Conservation (phyloP, 345 rosid genomes). For the Triadica sebifera region DNA sequence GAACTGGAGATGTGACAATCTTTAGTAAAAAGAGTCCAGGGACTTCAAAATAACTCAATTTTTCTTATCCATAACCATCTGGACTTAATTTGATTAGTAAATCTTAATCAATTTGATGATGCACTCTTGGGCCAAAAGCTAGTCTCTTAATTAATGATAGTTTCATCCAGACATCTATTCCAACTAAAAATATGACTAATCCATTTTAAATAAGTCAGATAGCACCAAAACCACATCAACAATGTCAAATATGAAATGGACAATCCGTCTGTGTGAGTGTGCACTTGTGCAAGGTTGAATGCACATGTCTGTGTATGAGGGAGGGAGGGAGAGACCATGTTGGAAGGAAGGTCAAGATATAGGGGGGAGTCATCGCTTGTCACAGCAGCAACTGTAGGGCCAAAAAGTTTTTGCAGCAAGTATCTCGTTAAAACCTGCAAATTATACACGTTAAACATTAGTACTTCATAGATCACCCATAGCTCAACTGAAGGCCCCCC, state of each 20-base stretch:
- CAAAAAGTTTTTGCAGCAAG: slow-evolving; percentile 66
- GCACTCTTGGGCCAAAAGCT: neutral
- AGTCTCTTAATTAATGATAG: neutral
- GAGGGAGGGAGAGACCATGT: slow-evolving; percentile 49
- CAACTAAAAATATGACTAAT: neutral
- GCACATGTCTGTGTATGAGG: neutral
- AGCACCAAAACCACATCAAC: no score
- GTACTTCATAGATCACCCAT: neutral
- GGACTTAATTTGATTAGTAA: neutral
- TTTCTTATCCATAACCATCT: neutral
- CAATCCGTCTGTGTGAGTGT: neutral
- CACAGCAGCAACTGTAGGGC: slow-evolving; percentile 61
- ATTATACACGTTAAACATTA: neutral
- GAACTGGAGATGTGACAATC: neutral
- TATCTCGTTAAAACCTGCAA: slow-evolving; percentile 79
- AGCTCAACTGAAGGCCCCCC: neutral
- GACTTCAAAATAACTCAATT: neutral
- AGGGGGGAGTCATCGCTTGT: slow-evolving; percentile 54
- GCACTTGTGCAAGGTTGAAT: neutral
- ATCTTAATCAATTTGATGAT: neutral
- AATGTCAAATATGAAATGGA: no score
- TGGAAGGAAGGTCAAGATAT: slow-evolving; percentile 86
- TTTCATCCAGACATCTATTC: neutral
- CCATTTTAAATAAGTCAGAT: no score
- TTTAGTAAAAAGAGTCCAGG: neutral